Conservation (phyloP, 108 stramenopile species). For the Nitzschia sp. region DNA sequence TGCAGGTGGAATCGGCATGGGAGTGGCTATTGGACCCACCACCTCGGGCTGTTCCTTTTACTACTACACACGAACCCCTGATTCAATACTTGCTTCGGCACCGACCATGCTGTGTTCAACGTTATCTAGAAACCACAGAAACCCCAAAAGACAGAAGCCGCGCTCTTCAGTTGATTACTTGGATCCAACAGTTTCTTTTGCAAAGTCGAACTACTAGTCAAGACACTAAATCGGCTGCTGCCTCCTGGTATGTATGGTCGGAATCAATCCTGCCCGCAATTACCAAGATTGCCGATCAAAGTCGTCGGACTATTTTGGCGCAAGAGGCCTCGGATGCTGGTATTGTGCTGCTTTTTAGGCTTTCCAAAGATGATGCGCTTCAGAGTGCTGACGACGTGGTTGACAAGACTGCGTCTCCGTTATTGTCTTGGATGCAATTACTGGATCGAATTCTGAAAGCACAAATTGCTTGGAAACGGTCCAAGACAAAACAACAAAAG, state of each 20-base stretch:
- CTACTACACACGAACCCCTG: neutral
- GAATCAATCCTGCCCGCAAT: neutral
- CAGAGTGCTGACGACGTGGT: neutral
- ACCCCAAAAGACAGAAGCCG: neutral
- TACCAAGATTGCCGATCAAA: neutral
- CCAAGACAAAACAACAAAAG: constrained; percentile 10
- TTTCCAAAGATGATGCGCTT: neutral
- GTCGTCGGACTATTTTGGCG: constrained; percentile 14
- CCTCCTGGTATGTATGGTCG: neutral
- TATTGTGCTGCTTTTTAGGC: neutral
- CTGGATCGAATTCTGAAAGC: neutral
- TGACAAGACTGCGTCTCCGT: neutral
- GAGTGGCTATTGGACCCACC: constrained; percentile 5
- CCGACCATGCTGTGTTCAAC: neutral
- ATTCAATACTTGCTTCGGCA: neutral
- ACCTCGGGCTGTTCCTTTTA: neutral
- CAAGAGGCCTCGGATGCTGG: constrained; percentile 17
- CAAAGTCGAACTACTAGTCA: too few relatives aligned
- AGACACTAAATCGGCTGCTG: too few relatives aligned
- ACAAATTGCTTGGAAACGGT: constrained; percentile 8
- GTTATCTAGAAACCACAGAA: neutral
- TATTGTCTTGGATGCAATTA: neutral
- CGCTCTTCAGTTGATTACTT: neutral
- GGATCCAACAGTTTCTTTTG: neutral
- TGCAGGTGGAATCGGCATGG: constrained; percentile 7